A percentile compares a stretch with the other conserved stretches of the same genome.
Conservation (phyloP, 805 yeast genomes). For the Phaffomyces opuntiae region DNA sequence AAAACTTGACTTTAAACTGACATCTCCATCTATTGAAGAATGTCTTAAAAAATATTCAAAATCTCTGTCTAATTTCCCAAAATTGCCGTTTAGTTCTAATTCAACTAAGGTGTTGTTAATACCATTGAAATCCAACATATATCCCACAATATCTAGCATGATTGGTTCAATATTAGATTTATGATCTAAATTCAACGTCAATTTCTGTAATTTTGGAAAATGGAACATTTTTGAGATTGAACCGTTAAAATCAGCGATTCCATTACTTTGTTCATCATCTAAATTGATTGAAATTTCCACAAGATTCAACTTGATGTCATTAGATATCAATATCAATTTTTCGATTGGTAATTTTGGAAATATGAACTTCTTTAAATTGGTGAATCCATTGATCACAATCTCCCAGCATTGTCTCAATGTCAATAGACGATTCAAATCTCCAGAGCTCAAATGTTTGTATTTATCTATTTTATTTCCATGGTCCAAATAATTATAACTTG, state of each 20-base stretch:
- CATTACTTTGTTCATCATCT: constrained; percentile 6
- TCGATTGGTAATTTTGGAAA: constrained; percentile 17
- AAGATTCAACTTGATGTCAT: constrained; percentile 2
- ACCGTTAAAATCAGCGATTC: background rate
- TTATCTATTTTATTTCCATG: constrained; percentile 15
- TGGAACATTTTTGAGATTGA: background rate
- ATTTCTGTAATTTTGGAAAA: constrained; percentile 8
- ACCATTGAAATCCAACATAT: background rate
- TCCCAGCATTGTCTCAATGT: constrained; percentile 18
- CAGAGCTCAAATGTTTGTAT: constrained; percentile 8
- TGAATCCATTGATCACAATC: constrained; percentile 10
- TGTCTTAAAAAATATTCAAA: constrained; percentile 17
- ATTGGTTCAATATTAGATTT: background rate
- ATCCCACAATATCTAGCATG: background rate
- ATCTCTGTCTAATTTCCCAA: constrained; percentile 16
- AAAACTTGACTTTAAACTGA: constrained; percentile 10
- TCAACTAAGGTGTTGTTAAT: background rate
- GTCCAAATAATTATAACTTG: constrained; percentile 17
- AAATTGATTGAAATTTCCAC: constrained; percentile 9
- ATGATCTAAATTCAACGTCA: constrained; percentile 11
- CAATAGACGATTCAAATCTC: constrained; percentile 12
- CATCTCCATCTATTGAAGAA: constrained; percentile 4
- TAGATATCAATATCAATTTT: constrained; percentile 6
- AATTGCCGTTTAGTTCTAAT: constrained; percentile 17
- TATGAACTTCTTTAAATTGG: constrained; percentile 9